Conservation (phyloP, 177 flowering plant species). For the Vitis hybrid region DNA sequence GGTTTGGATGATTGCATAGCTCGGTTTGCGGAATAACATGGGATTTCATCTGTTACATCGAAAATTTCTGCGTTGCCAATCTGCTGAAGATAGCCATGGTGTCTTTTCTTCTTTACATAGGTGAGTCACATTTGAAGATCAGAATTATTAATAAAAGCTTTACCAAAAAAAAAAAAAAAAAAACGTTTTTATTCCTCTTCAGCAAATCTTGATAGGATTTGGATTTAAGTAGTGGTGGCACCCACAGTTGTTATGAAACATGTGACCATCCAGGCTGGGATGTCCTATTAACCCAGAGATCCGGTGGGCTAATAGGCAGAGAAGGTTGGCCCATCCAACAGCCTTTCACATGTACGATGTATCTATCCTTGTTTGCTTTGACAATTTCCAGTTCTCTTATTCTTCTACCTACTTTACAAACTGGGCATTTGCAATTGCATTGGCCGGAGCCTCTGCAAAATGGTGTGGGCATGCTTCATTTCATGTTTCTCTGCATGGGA, state of each 20-base stretch:
- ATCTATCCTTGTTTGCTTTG: background rate
- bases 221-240: too few relatives aligned
- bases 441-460: slow-evolving; percentile 30
- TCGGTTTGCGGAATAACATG: slow-evolving; percentile 44
- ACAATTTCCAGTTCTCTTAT: slow-evolving; percentile 46
- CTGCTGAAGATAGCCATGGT: slow-evolving; percentile 44
- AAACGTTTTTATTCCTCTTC: too few relatives aligned
- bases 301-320: too few relatives aligned
- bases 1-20: slow-evolving; percentile 23
- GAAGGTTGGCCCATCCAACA: too few relatives aligned
- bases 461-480: slow-evolving; percentile 33
- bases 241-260: too few relatives aligned
- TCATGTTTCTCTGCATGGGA: slow-evolving; percentile 35
- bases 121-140: slow-evolving; percentile 20
- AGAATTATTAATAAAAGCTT: too few relatives aligned
- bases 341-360: too few relatives aligned
- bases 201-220: too few relatives aligned
- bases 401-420: slow-evolving; percentile 46
- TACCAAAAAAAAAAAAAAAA: too few relatives aligned
- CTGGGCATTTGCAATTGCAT: slow-evolving; percentile 43
- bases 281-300: too few relatives aligned
- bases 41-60: slow-evolving; percentile 61
- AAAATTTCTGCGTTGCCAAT: slow-evolving; percentile 53
- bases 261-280: too few relatives aligned
- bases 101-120: slow-evolving; percentile 36